Base-by-base conservation (phyloP, 179 eudicot genomes). In the Drosera spatulata region DNA sequence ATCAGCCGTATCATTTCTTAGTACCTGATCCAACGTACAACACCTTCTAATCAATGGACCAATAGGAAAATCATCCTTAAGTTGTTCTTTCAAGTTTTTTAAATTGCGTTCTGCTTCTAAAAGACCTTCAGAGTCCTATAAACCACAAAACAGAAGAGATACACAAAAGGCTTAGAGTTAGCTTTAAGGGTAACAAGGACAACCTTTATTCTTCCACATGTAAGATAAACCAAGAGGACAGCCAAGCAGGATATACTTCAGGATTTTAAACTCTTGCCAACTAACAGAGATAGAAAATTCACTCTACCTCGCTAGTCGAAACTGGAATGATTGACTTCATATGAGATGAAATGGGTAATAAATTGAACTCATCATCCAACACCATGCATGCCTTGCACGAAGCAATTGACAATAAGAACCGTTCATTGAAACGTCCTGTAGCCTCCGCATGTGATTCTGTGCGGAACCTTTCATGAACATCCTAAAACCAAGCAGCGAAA, bases 311-410 rank as follows among this genome's bases (percentile, higher is more conserved):
- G 49, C 66, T 66, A 58, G 62, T 79, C 58, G 89, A 75, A 71
- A 87, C 69, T 49, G 85, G 83, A 39, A 69, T 61, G 46, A 86
- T 80, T 41, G 86, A 77, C 73, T 68, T 80, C 73, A 85, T 81
- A 68, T 91, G 96, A 57, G 98, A 84, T 64, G 98, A 91, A 62
- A 91, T 79, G 12, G 96, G 96, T 65, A 91, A 68, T 53, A 91
- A 73, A 71, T 91, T 88, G 55, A 91, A 70, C 65, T 91, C 98
- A 66, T 91, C 98, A 69, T 91, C 98, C 87, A 85, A 80, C 49
- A 88, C 81, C 14, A 85, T 75, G 69, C 96, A 91, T 61, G 96
- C 65, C 73, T 68, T 88, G 76, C 95, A 84, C 8, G 98, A 82
- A 41, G 87, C 91, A 70, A 91, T 76, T 3, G 98, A 91, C 48